Conservation (phyloP, 768 basidiomycete species). For the Xerocomellus intermedius region DNA sequence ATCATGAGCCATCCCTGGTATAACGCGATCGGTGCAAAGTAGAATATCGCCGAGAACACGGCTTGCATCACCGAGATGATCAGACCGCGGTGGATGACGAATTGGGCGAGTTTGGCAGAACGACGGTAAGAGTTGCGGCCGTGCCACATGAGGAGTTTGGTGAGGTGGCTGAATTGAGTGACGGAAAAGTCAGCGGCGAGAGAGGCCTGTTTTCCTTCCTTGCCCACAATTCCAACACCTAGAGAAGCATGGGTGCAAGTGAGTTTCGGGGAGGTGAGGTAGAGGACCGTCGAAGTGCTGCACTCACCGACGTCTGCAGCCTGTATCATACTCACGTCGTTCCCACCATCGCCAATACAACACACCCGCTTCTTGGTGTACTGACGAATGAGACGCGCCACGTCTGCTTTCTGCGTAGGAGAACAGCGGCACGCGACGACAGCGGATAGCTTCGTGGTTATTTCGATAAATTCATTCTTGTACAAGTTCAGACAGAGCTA, state of each 20-base stretch:
- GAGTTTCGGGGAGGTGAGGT: not conserved
- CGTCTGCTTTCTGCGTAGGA: constrained; percentile 98
- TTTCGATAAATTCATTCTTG: constrained; percentile 93
- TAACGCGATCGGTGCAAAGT: constrained; percentile 93
- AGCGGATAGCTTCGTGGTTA: constrained; percentile 92
- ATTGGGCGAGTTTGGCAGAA: constrained; percentile 95
- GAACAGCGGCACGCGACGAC: constrained; percentile 98
- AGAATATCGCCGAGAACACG: constrained; percentile 90
- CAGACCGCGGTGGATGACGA: constrained; percentile 95
- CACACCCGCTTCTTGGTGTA: constrained; percentile 95
- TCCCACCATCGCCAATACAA: constrained; percentile 98
- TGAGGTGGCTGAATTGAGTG: constrained; percentile 93
- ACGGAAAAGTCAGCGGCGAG: constrained; percentile 99
- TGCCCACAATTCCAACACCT: constrained; percentile 98
- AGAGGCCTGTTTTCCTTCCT: constrained; percentile 98
- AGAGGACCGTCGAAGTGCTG: not conserved
- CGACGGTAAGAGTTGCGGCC: constrained; percentile 98
- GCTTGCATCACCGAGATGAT: constrained; percentile 99
- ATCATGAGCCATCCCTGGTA: constrained; percentile 99
- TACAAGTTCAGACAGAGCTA: constrained; percentile 90
- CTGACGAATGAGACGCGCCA: constrained; percentile 87
- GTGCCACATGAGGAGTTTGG: constrained; percentile 97
- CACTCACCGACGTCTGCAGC: constrained; percentile 94
- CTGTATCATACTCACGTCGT: constrained; percentile 99
- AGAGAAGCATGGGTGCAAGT: not conserved